phyloP scores from a whole-genome alignment of 148 eudicot species.

The Oxyria digyna region DNA sequence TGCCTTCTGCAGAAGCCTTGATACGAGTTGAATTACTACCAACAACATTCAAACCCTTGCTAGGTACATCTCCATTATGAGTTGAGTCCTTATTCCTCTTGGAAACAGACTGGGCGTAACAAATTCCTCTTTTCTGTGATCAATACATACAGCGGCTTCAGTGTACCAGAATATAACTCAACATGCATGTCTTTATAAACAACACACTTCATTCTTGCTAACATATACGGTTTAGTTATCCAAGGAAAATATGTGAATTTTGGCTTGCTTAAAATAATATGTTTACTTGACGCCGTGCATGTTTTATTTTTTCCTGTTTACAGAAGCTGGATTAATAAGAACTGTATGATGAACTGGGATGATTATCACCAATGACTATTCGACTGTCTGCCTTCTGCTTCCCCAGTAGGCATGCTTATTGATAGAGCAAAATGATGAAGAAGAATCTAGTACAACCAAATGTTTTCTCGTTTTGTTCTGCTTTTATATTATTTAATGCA shows the following conservation, averaged over 20 bases:
- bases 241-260: too few relatives aligned
- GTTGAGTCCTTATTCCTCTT: conserved; percentile 32
- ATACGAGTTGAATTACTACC: too few relatives aligned
- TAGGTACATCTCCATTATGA: conserved; percentile 10
- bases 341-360: too few relatives aligned
- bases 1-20: conserved; percentile 1
- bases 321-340: too few relatives aligned
- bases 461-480: not conserved
- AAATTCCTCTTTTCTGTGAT: conserved; percentile 48
- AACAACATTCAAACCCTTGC: not conserved
- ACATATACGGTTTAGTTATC: not conserved
- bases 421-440: not conserved
- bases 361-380: too few relatives aligned
- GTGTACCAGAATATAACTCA: not conserved
- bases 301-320: not conserved
- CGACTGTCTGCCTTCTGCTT: too few relatives aligned
- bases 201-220: not conserved
- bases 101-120: conserved; percentile 19
- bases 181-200: not conserved
- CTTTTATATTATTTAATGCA: not conserved
- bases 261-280: too few relatives aligned
- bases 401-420: too few relatives aligned
- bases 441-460: not conserved
- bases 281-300: not conserved
- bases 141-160: not conserved